These are phyloP conservation scores for Zygotorulaspora sp. DNA, from an alignment of 805 yeast species.

Conservation along the genomic window DNA sequence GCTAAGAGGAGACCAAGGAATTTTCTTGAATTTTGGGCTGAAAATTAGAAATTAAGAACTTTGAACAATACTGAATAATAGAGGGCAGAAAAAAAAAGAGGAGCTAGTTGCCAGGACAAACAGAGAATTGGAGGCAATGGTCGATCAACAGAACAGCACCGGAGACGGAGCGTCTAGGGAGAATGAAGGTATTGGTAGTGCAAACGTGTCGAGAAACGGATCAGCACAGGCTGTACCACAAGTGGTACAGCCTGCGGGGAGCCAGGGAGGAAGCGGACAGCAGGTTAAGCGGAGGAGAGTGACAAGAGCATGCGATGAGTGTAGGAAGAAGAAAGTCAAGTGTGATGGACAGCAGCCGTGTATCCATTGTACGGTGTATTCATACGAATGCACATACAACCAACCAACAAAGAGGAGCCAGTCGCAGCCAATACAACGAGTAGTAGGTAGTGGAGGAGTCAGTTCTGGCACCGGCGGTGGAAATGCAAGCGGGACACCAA, in stretches of 20 bases:
- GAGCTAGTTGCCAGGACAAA: too few species aligned
- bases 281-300: conserved; percentile 37
- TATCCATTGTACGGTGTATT: conserved; percentile 82
- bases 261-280: not conserved
- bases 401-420: conserved; percentile 50
- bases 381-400: conserved; percentile 79
- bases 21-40: too few species aligned
- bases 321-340: conserved; percentile 69
- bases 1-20: too few species aligned
- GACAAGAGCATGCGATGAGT: conserved; percentile 45
- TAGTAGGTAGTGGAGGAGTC: too few species aligned
- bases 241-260: not conserved
- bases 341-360: conserved; percentile 85
- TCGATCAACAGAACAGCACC: conserved; percentile 1
- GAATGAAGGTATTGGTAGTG: too few species aligned
- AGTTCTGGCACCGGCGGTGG: too few species aligned
- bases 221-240: conserved; percentile 1
- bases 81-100: too few species aligned
- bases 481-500: not conserved
- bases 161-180: too few species aligned
- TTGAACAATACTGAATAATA: too few species aligned
- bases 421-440: conserved; percentile 3
- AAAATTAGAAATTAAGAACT: too few species aligned
- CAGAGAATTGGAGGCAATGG: not conserved
- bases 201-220: not conserved